Evolutionary conservation across 2,329 filamentous ascomycete species (phyloP).

Genomic region (Penicillium fuscoglaucum): DNA sequence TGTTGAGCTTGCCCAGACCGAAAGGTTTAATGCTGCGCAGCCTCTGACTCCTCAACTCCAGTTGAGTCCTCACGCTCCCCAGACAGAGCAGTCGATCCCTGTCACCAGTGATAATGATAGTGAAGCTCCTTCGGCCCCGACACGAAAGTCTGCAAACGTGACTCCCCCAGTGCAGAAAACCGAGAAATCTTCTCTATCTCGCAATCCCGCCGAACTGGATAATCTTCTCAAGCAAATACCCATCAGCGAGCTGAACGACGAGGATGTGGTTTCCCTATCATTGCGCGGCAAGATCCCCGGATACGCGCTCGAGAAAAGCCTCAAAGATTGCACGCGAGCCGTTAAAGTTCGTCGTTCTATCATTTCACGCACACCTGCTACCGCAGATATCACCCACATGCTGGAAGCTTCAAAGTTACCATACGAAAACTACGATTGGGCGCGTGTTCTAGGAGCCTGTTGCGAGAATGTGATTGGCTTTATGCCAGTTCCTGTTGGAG

Average conservation of each 20-base stretch:
- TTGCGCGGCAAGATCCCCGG: background rate
- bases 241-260: background rate
- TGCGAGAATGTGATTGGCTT: background rate
- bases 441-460: background rate
- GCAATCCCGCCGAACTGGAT: background rate
- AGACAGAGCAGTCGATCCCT: background rate
- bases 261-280: background rate
- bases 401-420: background rate
- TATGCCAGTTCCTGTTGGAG: background rate
- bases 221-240: background rate
- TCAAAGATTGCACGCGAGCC: background rate
- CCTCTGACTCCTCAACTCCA: background rate
- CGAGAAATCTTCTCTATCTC: no score
- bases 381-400: background rate
- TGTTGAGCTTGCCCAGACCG: background rate
- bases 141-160: background rate
- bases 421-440: background rate
- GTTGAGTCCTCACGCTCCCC: rapidly evolving
- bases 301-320: background rate
- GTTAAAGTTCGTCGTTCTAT: background rate
- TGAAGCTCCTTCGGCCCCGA: rapidly evolving
- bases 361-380: background rate
- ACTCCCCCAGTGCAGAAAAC: no score
- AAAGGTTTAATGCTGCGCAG: background rate
- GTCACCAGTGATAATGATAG: background rate